Evolutionary conservation across 352 stramenopile species (phyloP), one percentile per base, ranked within the genome.

Genomic region (Halophytophthora polymorphica): DNA sequence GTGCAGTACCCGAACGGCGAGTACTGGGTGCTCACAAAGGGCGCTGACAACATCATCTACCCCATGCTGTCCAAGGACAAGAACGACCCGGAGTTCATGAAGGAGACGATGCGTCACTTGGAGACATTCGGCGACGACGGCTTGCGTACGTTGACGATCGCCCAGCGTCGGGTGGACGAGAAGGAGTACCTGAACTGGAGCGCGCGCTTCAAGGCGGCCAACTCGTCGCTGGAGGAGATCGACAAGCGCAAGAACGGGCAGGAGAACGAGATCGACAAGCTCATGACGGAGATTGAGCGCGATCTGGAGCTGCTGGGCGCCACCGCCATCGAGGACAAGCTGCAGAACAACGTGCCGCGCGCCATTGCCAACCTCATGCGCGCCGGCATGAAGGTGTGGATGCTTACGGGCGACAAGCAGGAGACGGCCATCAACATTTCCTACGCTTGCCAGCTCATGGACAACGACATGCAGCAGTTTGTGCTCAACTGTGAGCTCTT

Each of bases 351-450:
- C 47, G 93, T 98, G 2, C 87, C 88, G 0, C 79, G 80, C 19
- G 77, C 84, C 15, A 97, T 98, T 29, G 70, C 81, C 0, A 86
- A 88, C 45, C 60, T 98, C 2, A 87, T 88, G 57, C 66, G 63
- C 12, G 90, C 86, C 0, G 86, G 87, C 19, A 96, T 98, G 58
- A 90, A 94, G 37, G 69, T 98, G 18, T 98, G 90, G 88, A 94
- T 97, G 66, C 81, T 98, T 15, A 98, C 93, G 10, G 91, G 91
- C 28, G 93, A 98, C 68, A 98, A 98, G 61, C 62, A 93, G 36
- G 92, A 98, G 58, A 98, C 93, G 2, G 93, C 93, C 17, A 97
- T 98, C 56, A 98, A 98, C 64, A 98, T 98, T 56, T 89, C 77
- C 28, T 96, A 95, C 50, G 84, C 88, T 6, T 96, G 84, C 45